These are phyloP conservation scores for Gigaspora rosea DNA, from an alignment of 192 early-diverging fungal genomes.

Conservation along the genomic window DNA sequence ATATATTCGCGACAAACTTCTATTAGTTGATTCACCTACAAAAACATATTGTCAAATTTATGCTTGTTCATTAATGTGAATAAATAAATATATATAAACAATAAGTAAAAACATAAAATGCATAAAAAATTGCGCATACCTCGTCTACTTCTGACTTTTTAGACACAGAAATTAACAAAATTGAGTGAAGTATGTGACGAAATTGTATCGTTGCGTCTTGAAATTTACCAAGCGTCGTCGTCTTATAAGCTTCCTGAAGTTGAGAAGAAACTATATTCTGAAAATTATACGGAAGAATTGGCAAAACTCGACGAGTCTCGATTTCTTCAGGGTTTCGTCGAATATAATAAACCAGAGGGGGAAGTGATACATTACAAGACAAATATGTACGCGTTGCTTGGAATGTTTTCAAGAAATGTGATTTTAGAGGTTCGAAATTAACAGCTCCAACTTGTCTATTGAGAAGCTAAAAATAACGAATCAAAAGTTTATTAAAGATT, in stretches of 20 bases:
- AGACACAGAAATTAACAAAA: constrained; percentile 74
- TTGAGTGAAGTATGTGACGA: constrained; percentile 72
- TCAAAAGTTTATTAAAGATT: background rate
- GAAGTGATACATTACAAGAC: constrained; percentile 59
- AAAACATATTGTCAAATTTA: background rate
- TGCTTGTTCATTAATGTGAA: too few relatives aligned
- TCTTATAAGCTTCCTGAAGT: constrained; percentile 83
- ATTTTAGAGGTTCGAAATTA: constrained; percentile 92
- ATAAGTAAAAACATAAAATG: too few relatives aligned
- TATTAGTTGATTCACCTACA: constrained; percentile 65
- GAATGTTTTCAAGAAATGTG: constrained; percentile 84
- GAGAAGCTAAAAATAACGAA: constrained; percentile 59
- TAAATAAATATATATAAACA: too few relatives aligned
- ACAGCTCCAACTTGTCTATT: constrained; percentile 90
- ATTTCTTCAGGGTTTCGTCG: constrained; percentile 62
- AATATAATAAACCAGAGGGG: constrained; percentile 68
- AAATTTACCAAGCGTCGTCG: constrained; percentile 82
- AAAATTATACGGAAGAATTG: constrained; percentile 61
- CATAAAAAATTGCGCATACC: constrained; percentile 40
- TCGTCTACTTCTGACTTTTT: constrained; percentile 72
- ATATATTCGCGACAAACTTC: constrained; percentile 89
- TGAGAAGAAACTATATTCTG: constrained; percentile 59
- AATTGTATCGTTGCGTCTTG: constrained; percentile 76
- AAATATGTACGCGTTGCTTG: constrained; percentile 70
- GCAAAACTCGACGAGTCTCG: constrained; percentile 58